phyloP scores from a whole-genome alignment of 371 early-diverging fungal species.

The Lichtheimia corymbifera region DNA sequence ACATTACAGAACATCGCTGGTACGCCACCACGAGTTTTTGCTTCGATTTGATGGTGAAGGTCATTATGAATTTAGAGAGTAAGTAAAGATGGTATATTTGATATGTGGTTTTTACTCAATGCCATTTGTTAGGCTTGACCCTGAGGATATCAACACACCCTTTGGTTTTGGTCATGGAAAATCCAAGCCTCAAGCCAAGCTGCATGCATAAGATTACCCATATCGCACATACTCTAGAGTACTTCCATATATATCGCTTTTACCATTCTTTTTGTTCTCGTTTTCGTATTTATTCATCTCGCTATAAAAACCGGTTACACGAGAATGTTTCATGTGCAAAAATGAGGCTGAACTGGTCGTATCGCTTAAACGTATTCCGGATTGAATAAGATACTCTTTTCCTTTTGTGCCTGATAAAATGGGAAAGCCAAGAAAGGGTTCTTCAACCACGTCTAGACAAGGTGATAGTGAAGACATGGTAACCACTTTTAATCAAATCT shows the following conservation, averaged over 20 bases:
- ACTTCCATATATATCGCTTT: conserved; percentile 1
- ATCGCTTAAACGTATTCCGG: too few species aligned
- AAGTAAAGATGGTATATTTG: conserved; percentile 15
- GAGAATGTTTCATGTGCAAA: too few species aligned
- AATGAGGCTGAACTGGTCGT: too few species aligned
- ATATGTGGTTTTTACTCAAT: background rate
- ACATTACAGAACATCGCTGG: conserved; percentile 41
- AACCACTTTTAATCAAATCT: too few species aligned
- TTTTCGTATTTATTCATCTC: too few species aligned
- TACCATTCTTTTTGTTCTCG: background rate
- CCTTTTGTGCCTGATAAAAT: background rate
- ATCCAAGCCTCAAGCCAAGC: conserved; percentile 37
- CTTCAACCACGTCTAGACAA: too few species aligned
- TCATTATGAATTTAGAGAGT: conserved; percentile 73
- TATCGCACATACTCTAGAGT: too few species aligned
- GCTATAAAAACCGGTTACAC: too few species aligned
- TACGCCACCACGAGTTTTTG: conserved; percentile 78
- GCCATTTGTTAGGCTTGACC: conserved; percentile 43
- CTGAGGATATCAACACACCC: conserved; percentile 52
- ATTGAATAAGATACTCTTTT: background rate
- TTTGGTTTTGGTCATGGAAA: conserved; percentile 64
- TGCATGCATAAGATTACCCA: conserved; percentile 19
- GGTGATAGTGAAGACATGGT: too few species aligned
- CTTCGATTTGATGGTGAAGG: conserved; percentile 86
- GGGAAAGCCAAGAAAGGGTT: too few species aligned